Evolutionary conservation across 2,329 filamentous ascomycete species (phyloP).

Genomic region (Ceratocystis destructans): DNA sequence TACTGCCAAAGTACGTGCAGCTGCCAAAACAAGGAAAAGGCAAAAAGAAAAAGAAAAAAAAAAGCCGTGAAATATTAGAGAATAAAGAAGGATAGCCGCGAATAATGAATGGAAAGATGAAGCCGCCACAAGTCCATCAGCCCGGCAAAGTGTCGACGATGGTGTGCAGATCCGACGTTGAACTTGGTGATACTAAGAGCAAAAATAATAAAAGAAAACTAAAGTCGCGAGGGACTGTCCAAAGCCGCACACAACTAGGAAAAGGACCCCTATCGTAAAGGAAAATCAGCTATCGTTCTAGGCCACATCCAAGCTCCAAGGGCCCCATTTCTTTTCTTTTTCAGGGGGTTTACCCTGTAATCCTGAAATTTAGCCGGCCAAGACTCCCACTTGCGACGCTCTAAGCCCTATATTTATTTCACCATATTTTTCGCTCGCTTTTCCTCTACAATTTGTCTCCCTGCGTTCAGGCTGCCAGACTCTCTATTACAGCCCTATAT

Average conservation of each 20-base stretch:
- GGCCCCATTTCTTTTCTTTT: background rate
- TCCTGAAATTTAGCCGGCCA: background rate
- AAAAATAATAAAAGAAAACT: background rate
- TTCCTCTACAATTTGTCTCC: background rate
- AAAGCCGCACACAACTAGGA: background rate
- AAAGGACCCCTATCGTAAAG: background rate
- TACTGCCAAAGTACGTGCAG: background rate
- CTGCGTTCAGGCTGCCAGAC: background rate
- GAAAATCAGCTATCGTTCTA: background rate
- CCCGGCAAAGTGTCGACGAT: background rate
- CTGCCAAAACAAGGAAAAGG: background rate
- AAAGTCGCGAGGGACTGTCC: background rate
- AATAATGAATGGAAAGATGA: background rate
- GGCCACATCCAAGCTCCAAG: background rate
- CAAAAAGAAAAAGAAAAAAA: background rate
- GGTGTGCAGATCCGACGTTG: background rate
- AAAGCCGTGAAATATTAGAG: background rate
- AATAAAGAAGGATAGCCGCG: background rate
- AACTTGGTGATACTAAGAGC: background rate
- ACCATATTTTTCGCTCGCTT: too few species aligned
- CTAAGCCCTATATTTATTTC: background rate
- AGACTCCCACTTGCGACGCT: background rate
- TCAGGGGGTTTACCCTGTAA: background rate
- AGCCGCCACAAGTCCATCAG: background rate
- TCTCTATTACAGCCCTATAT: constrained; percentile 4